Evolutionary conservation across 352 stramenopile genomes (phyloP).

Genomic region (Pythium monospermum): DNA sequence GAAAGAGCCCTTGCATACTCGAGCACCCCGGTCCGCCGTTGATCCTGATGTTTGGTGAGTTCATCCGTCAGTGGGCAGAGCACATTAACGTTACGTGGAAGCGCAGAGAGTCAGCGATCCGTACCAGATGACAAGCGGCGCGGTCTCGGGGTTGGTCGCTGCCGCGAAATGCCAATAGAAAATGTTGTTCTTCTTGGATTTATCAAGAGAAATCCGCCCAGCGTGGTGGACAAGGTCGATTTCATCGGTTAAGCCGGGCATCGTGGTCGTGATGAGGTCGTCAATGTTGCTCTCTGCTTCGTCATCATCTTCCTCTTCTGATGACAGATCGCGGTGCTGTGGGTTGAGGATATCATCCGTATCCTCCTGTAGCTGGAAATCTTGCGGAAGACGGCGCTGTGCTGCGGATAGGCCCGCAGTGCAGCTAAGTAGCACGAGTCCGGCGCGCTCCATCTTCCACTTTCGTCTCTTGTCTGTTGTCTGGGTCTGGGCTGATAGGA

Average conservation of each 20-base stretch:
- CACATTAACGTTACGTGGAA: too few relatives aligned
- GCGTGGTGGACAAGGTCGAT: constrained; percentile 63
- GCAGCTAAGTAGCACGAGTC: too few relatives aligned
- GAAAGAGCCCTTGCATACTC: constrained; percentile 74
- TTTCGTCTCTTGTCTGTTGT: too few relatives aligned
- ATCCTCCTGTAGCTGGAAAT: not conserved
- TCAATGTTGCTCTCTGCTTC: constrained; percentile 6
- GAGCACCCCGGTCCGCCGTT: constrained; percentile 81
- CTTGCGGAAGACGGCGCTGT: constrained; percentile 5
- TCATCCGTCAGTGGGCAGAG: too few relatives aligned
- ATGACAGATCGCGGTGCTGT: constrained; percentile 3
- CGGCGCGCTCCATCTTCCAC: too few relatives aligned
- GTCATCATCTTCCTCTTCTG: constrained; percentile 6
- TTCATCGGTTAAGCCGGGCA: constrained; percentile 48
- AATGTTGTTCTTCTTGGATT: constrained; percentile 43
- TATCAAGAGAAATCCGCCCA: constrained; percentile 46
- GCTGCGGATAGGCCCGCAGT: not conserved
- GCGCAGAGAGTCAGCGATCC: too few relatives aligned
- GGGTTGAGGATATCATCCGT: not conserved
- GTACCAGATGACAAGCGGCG: constrained; percentile 69
- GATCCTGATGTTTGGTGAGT: too few relatives aligned
- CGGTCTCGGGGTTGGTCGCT: constrained; percentile 32
- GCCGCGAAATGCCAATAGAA: constrained; percentile 84
- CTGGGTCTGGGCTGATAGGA: constrained; percentile 7
- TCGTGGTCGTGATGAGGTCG: constrained; percentile 35